phyloP scores from a whole-genome alignment of 345 rosid species.

The Melastoma malabathricum region DNA sequence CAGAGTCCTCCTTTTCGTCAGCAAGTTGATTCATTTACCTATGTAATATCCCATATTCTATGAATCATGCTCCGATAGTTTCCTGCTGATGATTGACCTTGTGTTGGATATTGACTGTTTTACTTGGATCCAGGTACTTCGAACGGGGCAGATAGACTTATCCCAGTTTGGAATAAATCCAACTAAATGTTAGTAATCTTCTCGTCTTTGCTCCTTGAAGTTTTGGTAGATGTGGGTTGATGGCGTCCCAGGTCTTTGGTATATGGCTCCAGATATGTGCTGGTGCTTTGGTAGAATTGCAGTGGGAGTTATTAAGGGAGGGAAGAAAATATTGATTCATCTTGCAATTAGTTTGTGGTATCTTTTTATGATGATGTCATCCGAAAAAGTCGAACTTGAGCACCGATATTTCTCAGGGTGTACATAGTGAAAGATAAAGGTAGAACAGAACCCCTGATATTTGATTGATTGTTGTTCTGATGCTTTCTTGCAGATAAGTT shows the following conservation, averaged over 20 bases:
- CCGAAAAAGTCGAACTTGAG: too few relatives aligned
- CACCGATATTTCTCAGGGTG: too few relatives aligned
- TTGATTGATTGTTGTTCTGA: too few relatives aligned
- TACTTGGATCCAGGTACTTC: constrained; percentile 46
- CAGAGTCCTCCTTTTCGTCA: constrained; percentile 94
- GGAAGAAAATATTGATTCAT: too few relatives aligned
- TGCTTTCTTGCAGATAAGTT: constrained; percentile 51
- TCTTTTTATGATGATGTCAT: too few relatives aligned
- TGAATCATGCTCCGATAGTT: constrained; percentile 1
- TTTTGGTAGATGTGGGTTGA: neutral
- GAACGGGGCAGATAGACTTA: constrained; percentile 92
- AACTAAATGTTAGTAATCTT: constrained; percentile 56
- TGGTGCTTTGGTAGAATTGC: too few relatives aligned
- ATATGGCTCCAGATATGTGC: too few relatives aligned
- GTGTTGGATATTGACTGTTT: neutral
- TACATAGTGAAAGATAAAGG: too few relatives aligned
- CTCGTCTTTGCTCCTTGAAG: neutral
- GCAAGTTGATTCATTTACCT: constrained; percentile 93
- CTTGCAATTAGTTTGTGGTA: too few relatives aligned
- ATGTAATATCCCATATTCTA: constrained; percentile 34
- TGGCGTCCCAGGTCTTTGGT: too few relatives aligned
- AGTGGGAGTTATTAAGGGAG: too few relatives aligned
- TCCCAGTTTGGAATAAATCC: constrained; percentile 90
- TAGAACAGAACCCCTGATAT: too few relatives aligned
- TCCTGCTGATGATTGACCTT: neutral